Conservation (phyloP, 345 rosid species). For the Turnera subulata region DNA sequence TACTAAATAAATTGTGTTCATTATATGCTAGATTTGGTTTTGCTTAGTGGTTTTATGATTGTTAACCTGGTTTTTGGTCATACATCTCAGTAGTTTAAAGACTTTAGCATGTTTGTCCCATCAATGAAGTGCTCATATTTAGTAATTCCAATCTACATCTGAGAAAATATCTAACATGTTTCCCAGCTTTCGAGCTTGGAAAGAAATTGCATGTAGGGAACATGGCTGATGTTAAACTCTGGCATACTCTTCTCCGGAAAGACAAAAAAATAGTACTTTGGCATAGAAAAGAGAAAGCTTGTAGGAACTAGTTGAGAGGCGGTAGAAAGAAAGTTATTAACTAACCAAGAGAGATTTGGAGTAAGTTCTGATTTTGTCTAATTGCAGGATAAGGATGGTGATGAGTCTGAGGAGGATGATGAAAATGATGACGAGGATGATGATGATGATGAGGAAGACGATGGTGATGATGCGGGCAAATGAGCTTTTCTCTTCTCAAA, state of each 20-base stretch:
- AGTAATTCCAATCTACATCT: neutral
- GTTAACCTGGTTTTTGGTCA: too few relatives aligned
- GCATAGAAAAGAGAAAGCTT: too few relatives aligned
- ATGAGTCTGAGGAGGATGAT: conserved; percentile 50
- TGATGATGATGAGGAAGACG: conserved; percentile 14
- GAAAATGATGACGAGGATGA: conserved; percentile 37
- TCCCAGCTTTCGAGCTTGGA: neutral
- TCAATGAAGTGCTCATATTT: too few relatives aligned
- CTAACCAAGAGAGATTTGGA: too few relatives aligned
- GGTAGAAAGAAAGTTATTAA: too few relatives aligned
- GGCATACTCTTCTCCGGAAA: too few relatives aligned
- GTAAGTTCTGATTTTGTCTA: neutral
- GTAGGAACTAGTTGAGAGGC: neutral
- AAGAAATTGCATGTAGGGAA: neutral
- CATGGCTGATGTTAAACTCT: neutral
- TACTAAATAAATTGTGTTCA: too few relatives aligned
- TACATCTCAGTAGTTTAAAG: too few relatives aligned
- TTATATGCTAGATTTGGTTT: too few relatives aligned
- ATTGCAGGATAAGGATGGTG: conserved; percentile 49
- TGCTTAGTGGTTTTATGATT: too few relatives aligned
- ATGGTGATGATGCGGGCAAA: conserved; percentile 23
- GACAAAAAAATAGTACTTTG: too few relatives aligned
- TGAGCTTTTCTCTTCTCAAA: conserved; percentile 3
- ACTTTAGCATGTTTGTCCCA: too few relatives aligned
- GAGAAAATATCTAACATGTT: neutral